phyloP scores from a whole-genome alignment of 225 moss, liverwort and hornwort species.

The Takakia lepidozioides region DNA sequence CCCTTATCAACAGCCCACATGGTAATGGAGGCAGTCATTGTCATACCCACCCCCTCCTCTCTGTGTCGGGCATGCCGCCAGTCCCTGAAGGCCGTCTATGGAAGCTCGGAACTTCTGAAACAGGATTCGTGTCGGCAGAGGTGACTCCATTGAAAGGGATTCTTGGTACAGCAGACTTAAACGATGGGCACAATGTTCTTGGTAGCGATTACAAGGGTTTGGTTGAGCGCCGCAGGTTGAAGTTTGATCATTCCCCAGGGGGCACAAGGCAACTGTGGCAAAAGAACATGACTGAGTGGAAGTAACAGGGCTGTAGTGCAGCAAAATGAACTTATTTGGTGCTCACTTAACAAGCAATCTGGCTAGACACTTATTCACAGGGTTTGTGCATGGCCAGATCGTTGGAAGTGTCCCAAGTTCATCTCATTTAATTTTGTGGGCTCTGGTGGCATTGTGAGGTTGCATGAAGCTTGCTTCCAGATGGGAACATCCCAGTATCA shows the following conservation, averaged over 20 bases:
- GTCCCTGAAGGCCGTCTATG: background rate
- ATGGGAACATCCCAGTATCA: no score
- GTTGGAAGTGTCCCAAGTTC: no score
- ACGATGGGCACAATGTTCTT: slow-evolving; percentile 19
- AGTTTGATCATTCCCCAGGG: slow-evolving; percentile 12
- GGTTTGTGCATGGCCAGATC: no score
- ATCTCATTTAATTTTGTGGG: no score
- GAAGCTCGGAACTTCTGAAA: background rate
- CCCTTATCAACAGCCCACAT: background rate
- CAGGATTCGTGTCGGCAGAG: slow-evolving; percentile 3
- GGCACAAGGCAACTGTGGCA: slow-evolving; percentile 27
- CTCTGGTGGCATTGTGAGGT: no score
- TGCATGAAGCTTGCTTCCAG: no score
- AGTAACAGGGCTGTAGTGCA: slow-evolving; percentile 3
- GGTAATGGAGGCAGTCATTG: background rate
- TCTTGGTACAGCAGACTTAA: slow-evolving; percentile 14
- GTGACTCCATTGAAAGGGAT: slow-evolving; percentile 6
- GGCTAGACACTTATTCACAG: no score
- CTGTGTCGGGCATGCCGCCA: background rate
- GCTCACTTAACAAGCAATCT: background rate
- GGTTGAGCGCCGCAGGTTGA: slow-evolving; percentile 23
- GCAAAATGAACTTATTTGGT: background rate
- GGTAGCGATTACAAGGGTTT: slow-evolving; percentile 16
- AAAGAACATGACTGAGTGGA: slow-evolving; percentile 21
- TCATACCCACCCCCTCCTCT: background rate